Evolutionary conservation across 768 basidiomycete genomes (phyloP).

Genomic region (Russula emetica): DNA sequence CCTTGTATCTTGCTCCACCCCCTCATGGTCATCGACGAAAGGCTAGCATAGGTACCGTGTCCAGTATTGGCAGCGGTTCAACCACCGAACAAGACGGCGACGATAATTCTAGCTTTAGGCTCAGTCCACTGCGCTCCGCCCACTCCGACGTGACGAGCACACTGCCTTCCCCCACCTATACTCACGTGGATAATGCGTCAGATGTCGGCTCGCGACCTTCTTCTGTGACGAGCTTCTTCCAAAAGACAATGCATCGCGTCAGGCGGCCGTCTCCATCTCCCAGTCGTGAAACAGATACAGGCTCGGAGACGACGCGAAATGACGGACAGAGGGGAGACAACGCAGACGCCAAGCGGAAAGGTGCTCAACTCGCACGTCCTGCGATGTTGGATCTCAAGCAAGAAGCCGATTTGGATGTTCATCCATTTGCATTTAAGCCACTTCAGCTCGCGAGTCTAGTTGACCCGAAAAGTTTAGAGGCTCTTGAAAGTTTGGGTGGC

Average conservation of each 20-base stretch:
- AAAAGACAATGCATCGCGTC: conserved; percentile 16
- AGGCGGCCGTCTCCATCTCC: conserved; percentile 24
- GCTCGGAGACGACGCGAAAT: conserved; percentile 7
- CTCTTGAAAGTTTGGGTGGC: conserved; percentile 69
- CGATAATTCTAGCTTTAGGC: conserved; percentile 21
- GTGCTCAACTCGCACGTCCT: conserved; percentile 28
- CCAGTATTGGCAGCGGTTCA: conserved; percentile 50
- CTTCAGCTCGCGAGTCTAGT: conserved; percentile 76
- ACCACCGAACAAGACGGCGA: conserved; percentile 35
- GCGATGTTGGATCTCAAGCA: conserved; percentile 34
- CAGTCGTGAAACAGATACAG: conserved; percentile 21
- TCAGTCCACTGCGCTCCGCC: conserved; percentile 27
- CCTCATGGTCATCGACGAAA: conserved; percentile 47
- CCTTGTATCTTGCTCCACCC: conserved; percentile 44
- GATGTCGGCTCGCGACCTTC: conserved; percentile 29
- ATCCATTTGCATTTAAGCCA: conserved; percentile 73
- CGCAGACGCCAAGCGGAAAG: conserved; percentile 18
- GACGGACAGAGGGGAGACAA: conserved; percentile 30
- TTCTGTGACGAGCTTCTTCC: conserved; percentile 28
- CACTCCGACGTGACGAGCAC: conserved; percentile 37
- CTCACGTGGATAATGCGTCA: conserved; percentile 40
- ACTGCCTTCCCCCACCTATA: conserved; percentile 38
- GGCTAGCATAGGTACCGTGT: conserved; percentile 52
- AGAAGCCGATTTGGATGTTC: conserved; percentile 51
- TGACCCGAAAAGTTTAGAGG: conserved; percentile 78